A percentile compares a stretch with the other conserved stretches of the same genome.
Conservation (phyloP, 2,329 filamentous ascomycete species). For the Drechmeria coniospora region DNA sequence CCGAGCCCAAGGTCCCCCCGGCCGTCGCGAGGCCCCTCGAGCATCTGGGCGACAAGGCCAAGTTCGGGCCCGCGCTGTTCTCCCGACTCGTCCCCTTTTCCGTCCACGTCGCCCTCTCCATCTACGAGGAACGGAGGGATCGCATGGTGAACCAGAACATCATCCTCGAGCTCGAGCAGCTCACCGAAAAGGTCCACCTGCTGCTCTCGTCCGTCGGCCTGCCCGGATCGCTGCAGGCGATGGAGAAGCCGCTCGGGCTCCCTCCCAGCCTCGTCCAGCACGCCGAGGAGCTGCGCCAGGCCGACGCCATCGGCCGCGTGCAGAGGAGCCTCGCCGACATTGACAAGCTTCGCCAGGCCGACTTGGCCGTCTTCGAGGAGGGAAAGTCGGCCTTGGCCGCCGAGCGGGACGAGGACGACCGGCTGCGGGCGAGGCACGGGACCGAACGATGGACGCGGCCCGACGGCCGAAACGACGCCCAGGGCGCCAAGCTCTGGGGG, state of each 20-base stretch:
- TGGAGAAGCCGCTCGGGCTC: conserved; percentile 86
- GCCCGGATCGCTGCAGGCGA: conserved; percentile 79
- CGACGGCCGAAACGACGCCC: conserved; percentile 52
- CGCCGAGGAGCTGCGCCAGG: conserved; percentile 84
- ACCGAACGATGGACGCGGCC: conserved; percentile 71
- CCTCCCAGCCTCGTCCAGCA: conserved; percentile 76
- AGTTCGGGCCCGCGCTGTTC: conserved; percentile 76
- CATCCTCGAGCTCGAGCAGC: conserved; percentile 64
- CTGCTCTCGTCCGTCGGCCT: conserved; percentile 70
- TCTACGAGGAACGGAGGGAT: conserved; percentile 85
- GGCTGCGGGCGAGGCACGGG: conserved; percentile 61
- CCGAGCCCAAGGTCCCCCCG: conserved; percentile 58
- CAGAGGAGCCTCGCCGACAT: conserved; percentile 75
- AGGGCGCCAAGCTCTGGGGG: conserved; percentile 52
- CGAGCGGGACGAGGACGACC: conserved; percentile 73
- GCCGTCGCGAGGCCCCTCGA: conserved; percentile 71
- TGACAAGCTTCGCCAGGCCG: conserved; percentile 70
- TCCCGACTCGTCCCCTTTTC: conserved; percentile 87
- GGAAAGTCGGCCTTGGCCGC: conserved; percentile 62
- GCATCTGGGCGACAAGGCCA: conserved; percentile 62
- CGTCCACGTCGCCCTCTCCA: conserved; percentile 86
- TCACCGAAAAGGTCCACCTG: conserved; percentile 69
- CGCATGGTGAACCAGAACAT: conserved; percentile 81
- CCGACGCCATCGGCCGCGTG: conserved; percentile 66
- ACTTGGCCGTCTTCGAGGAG: conserved; percentile 67